Conservation (phyloP, 164 flowering plant genomes). For the Dillenia turbinata region DNA sequence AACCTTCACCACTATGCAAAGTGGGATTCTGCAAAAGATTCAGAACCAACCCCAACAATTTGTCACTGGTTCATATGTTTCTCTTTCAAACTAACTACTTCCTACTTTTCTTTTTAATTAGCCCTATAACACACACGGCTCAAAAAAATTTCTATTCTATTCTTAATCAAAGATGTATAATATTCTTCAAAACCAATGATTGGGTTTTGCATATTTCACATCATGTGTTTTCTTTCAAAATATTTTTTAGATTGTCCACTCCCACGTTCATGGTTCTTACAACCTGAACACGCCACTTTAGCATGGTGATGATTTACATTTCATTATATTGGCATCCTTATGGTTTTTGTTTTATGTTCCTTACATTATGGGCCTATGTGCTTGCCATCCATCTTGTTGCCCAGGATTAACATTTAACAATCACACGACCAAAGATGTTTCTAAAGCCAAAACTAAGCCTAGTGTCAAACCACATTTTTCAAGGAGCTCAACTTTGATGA, state of each 20-base stretch:
- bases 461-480: slow-evolving; percentile 27
- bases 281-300: too few species aligned
- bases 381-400: slow-evolving; percentile 2
- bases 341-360: background rate
- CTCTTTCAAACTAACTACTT: background rate
- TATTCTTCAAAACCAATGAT: background rate
- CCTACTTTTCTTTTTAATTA: background rate
- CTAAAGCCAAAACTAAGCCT: slow-evolving; percentile 27
- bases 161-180: background rate
- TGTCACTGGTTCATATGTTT: slow-evolving; percentile 24
- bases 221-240: slow-evolving; percentile 1
- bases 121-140: background rate
- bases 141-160: background rate
- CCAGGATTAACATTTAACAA: slow-evolving; percentile 43
- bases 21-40: slow-evolving; percentile 19
- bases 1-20: slow-evolving; percentile 6
- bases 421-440: slow-evolving; percentile 25
- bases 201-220: background rate
- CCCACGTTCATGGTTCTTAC: too few species aligned
- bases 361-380: background rate
- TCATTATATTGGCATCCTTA: background rate
- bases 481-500: slow-evolving; percentile 85
- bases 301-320: background rate
- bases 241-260: background rate
- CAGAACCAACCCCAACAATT: slow-evolving; percentile 16